Evolutionary conservation across 345 rosid species (phyloP).

Genomic region (Psidium guajava): DNA sequence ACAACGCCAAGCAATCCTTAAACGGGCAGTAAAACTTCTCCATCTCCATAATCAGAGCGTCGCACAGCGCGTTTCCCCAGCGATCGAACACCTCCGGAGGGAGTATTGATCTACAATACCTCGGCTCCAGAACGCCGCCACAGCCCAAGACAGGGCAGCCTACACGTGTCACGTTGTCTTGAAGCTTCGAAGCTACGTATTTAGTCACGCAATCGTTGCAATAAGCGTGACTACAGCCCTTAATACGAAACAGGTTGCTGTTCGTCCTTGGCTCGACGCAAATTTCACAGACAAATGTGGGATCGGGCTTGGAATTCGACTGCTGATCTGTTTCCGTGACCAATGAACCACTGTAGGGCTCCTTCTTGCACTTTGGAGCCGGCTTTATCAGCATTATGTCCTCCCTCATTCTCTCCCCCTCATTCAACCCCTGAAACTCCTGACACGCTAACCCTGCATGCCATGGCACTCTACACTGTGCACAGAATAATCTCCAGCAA

Average conservation of each 20-base stretch:
- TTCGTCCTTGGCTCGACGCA: slow-evolving; percentile 24
- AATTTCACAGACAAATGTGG: slow-evolving; percentile 30
- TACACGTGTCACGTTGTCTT: slow-evolving; percentile 14
- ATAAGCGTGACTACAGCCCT: slow-evolving; percentile 35
- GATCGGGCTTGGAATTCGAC: not conserved
- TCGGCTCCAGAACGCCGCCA: slow-evolving; percentile 17
- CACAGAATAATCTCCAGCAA: slow-evolving; percentile 33
- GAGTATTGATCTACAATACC: slow-evolving; percentile 20
- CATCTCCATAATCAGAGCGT: slow-evolving; percentile 17
- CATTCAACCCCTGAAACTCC: slow-evolving; percentile 21
- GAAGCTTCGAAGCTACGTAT: slow-evolving; percentile 36
- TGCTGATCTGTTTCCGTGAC: not conserved
- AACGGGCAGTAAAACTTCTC: slow-evolving; percentile 36
- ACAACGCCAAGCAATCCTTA: slow-evolving; percentile 26
- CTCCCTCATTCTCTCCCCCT: slow-evolving; percentile 22
- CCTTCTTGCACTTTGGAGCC: not conserved
- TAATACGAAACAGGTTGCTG: slow-evolving; percentile 14
- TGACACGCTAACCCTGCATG: slow-evolving; percentile 23
- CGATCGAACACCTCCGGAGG: slow-evolving; percentile 26
- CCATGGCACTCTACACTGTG: slow-evolving; percentile 38
- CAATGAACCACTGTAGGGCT: not conserved
- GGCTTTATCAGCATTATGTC: slow-evolving; percentile 9
- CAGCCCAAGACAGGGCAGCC: slow-evolving; percentile 21
- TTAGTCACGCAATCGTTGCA: slow-evolving; percentile 31
- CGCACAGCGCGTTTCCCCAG: slow-evolving; percentile 44